Base-by-base conservation (phyloP, 768 basidiomycete species). In the Tulasnella sp. region DNA sequence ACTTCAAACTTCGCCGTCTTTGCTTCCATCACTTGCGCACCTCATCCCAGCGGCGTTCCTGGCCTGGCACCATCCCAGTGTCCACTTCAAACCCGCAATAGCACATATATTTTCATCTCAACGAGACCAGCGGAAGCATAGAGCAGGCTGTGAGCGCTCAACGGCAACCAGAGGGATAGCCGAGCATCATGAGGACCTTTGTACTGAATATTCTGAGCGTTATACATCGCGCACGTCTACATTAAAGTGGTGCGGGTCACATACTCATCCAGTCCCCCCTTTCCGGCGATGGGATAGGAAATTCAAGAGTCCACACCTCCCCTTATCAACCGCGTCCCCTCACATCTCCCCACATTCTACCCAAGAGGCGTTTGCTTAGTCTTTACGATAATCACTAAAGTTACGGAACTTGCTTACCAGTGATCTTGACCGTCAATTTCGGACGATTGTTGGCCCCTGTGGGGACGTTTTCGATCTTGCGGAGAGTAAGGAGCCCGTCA, bases 401-500 rank as follows among this genome's bases (percentile, higher is more conserved):
- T 60, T 6, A 40, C 6, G 22, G 16, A 22, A 4, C 34, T 46
- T 42, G 86, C 90, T 78, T 81, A 94, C 96, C 96, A 16, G 91
- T 92, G 77, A 98, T 94, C 86, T 95, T 96, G 16, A 96, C 95
- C 2, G 90, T 90, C 37, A 98, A 86, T 85, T 98, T 98, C 0
- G 96, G 96, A 76, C 95, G 87, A 84, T 95, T 97, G 85, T 96
- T 97, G 4, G 91, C 90, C 1, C 95, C 96, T 0, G 96, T 98
- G 11, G 96, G 91, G 0, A 98, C 96, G 82, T 96, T 95, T 87
- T 99, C 98, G 79, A 99, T 95, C 86, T 98, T 99, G 82, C 97
- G 90, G 76, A 99, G 88, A 4, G 96, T 97, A 81, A 99, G 90
- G 93, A 99, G 95, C 37, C 96, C 96, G 80, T 98, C 95, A 82